Percentiles rank a stretch among this genome's conserved stretches.
These are phyloP conservation scores for Macrolepiota dolichaula DNA, from an alignment of 768 basidiomycete genomes.

Conservation along the genomic window DNA sequence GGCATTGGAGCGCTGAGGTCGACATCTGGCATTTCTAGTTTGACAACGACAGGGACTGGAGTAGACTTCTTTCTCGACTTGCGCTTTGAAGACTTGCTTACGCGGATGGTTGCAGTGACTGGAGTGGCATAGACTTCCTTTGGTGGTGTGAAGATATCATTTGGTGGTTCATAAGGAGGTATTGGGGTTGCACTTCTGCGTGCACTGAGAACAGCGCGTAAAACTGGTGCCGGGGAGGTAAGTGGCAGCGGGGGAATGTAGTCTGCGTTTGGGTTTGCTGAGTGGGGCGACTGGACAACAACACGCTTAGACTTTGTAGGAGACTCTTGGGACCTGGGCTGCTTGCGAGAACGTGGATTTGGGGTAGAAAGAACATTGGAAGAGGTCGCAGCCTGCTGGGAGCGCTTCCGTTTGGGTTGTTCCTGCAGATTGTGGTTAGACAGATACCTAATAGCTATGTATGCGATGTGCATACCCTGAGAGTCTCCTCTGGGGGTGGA, in stretches of 20 bases:
- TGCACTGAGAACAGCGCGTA: conserved; percentile 20
- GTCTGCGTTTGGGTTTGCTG: conserved; percentile 47
- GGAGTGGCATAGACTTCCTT: conserved; percentile 53
- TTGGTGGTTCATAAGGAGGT: conserved; percentile 62
- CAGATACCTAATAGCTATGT: not conserved
- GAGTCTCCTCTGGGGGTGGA: conserved; percentile 59
- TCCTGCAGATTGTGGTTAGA: not conserved
- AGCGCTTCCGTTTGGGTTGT: conserved; percentile 35
- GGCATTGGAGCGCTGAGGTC: conserved; percentile 57
- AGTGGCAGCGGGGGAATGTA: conserved; percentile 35
- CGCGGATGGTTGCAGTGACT: conserved; percentile 11
- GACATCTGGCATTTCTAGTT: conserved; percentile 66
- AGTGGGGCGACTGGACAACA: conserved; percentile 38
- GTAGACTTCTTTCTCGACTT: conserved; percentile 15
- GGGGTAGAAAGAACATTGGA: conserved; percentile 44
- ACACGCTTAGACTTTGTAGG: conserved; percentile 21
- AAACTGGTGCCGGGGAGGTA: conserved; percentile 9
- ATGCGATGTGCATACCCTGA: conserved; percentile 19
- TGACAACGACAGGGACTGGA: conserved; percentile 32
- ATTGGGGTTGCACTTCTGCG: conserved; percentile 53
- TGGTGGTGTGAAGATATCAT: conserved; percentile 70
- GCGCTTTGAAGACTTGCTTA: conserved; percentile 11
- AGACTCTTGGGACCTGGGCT: conserved; percentile 19
- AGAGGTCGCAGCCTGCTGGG: conserved; percentile 15
- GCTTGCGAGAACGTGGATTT: conserved; percentile 49